Conservation (phyloP, 495 filamentous ascomycete genomes). For the Choiromyces venosus region DNA sequence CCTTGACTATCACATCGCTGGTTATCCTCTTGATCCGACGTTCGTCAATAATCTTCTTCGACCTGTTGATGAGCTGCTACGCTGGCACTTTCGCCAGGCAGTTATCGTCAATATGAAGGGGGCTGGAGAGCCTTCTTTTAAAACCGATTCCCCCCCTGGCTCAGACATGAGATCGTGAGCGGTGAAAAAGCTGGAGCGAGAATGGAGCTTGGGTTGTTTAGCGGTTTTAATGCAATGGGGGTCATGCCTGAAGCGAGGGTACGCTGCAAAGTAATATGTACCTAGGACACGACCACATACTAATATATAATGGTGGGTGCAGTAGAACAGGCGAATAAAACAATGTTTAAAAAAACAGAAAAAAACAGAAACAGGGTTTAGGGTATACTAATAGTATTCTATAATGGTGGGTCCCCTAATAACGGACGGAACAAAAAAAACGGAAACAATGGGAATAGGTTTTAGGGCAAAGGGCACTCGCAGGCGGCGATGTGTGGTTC, state of each 20-base stretch:
- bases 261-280: background rate
- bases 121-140: conserved; percentile 45
- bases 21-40: conserved; percentile 43
- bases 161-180: conserved; percentile 43
- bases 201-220: conserved; percentile 45
- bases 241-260: background rate
- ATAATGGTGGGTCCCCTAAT: too few relatives aligned
- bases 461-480: too few relatives aligned
- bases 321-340: too few relatives aligned
- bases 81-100: conserved; percentile 48
- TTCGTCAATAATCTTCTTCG: conserved; percentile 43
- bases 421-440: too few relatives aligned
- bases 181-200: conserved; percentile 42
- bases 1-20: conserved; percentile 38
- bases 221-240: conserved; percentile 4
- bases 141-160: conserved; percentile 46
- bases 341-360: too few relatives aligned
- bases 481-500: too few relatives aligned
- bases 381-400: too few relatives aligned
- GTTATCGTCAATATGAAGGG: conserved; percentile 45
- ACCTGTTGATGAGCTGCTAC: conserved; percentile 44
- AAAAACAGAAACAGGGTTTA: too few relatives aligned
- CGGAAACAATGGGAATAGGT: too few relatives aligned
- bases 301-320: too few relatives aligned
- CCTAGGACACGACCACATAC: background rate